Conservation (phyloP, 1,284 basidiomycete species). For the Rhodofomes roseus region DNA sequence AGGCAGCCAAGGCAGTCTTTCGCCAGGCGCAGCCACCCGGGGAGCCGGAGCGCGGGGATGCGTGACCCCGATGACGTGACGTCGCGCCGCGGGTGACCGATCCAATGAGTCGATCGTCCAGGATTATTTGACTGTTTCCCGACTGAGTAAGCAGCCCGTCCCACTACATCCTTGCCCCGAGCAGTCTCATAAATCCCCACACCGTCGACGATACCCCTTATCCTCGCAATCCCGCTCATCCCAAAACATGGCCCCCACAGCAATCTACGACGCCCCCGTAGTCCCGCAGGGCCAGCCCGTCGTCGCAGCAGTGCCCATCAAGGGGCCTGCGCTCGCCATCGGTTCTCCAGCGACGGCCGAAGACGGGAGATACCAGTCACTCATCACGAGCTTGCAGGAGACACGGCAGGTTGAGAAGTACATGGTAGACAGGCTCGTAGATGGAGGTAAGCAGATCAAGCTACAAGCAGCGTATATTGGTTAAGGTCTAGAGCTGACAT, state of each 20-base stretch:
- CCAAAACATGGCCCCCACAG: slow-evolving; percentile 56
- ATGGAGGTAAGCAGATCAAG: slow-evolving; percentile 51
- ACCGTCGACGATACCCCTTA: not conserved
- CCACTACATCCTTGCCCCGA: not conserved
- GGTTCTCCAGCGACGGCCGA: slow-evolving; percentile 72
- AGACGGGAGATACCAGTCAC: slow-evolving; percentile 69
- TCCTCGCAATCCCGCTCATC: not conserved
- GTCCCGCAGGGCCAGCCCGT: slow-evolving; percentile 17
- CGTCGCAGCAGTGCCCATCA: slow-evolving; percentile 23
- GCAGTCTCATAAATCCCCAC: not conserved
- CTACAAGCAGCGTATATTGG: slow-evolving; percentile 5
- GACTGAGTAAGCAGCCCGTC: not conserved
- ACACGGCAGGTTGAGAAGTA: slow-evolving; percentile 60
- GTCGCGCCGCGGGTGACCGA: not conserved
- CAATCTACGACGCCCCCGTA: slow-evolving; percentile 35
- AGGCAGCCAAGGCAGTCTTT: not conserved
- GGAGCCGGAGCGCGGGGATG: not conserved
- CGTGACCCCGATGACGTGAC: slow-evolving; percentile 1
- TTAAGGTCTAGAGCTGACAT: slow-evolving; percentile 7
- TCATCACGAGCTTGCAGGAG: slow-evolving; percentile 56
- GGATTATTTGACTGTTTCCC: not conserved
- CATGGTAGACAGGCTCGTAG: slow-evolving; percentile 73
- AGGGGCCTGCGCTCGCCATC: slow-evolving; percentile 55
- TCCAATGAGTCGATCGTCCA: not conserved
- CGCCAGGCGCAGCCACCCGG: not conserved